Evolutionary conservation across 441 rosid species (phyloP), one percentile per base, ranked within the genome.

Genomic region (Pelargonium australe): DNA sequence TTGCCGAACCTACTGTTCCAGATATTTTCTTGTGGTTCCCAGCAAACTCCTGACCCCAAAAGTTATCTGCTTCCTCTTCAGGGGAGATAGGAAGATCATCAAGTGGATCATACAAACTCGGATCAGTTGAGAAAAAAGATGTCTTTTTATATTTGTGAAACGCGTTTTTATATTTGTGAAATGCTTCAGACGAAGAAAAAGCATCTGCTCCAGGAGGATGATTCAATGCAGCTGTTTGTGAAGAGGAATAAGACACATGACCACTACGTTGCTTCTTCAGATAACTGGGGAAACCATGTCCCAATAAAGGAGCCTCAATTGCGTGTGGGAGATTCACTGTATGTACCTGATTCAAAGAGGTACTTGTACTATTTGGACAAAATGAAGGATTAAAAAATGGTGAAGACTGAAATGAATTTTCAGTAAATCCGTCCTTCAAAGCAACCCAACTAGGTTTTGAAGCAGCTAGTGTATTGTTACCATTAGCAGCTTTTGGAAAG

Each of bases 321-420:
- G 65, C 78, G 63, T 16, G 23, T 67, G 78, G 74, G 57, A 23
- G 51, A 49, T 53, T 61, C 45, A 12, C 41, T 40, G 70, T 57
- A 66, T 63, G 76, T 40, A 72, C 57, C 45, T 72, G 73, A 67
- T 63, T 65, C 62, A 57, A 0, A 6, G 62, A 57, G 69, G 63
- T 72, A 49, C 70, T 68, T 16, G 79, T 74, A 72, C 70, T 76
- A 72, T 81, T 64, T 58, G 84, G 76, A 76, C 64, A 9, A 73
- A 55, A 66, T 13, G 70, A 45, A 69, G 81, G 63, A 51, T 70
- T 69, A 55, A 70, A 51, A 7, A 62, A 23, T 65, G 53, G 67
- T 23, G 58, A 58, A 49, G 74, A 14, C 63, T 58, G 70, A 11
- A 63, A 65, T 43, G 76, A 69, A 28, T 68, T 66, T 16, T 17